A percentile compares a stretch with the other conserved stretches of the same genome.
phyloP scores from a whole-genome alignment of 2,329 filamentous ascomycete genomes.

The Mollisia scopiformis region DNA sequence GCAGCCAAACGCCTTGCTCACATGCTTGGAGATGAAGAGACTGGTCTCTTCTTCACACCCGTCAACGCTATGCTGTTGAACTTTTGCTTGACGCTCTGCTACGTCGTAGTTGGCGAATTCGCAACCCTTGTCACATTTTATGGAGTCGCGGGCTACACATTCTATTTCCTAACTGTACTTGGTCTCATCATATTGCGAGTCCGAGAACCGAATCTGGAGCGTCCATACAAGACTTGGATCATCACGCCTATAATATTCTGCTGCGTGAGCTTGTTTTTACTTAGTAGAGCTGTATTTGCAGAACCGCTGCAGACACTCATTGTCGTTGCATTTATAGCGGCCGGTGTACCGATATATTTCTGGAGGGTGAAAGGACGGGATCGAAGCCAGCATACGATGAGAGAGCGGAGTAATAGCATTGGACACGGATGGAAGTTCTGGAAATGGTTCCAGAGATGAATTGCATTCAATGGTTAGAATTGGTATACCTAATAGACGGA shows the following conservation, averaged over 20 bases:
- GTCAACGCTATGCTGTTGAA: slow-evolving; percentile 90
- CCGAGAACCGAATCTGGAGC: slow-evolving; percentile 81
- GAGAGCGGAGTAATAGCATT: slow-evolving; percentile 42
- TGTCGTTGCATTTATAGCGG: slow-evolving; percentile 82
- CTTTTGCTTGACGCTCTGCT: slow-evolving; percentile 69
- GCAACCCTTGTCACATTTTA: slow-evolving; percentile 93
- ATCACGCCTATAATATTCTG: slow-evolving; percentile 97
- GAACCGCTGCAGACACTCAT: slow-evolving; percentile 88
- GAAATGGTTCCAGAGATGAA: slow-evolving; percentile 37
- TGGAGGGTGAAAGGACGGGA: slow-evolving; percentile 77
- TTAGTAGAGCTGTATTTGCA: slow-evolving; percentile 86
- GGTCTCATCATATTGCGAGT: slow-evolving; percentile 91
- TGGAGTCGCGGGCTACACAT: slow-evolving; percentile 94
- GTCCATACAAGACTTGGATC: slow-evolving; percentile 96
- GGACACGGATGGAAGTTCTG: slow-evolving; percentile 64
- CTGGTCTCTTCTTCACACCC: slow-evolving; percentile 89
- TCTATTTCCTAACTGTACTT: slow-evolving; percentile 95
- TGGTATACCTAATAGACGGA: background rate
- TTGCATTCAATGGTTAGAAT: background rate
- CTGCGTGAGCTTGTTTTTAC: slow-evolving; percentile 91
- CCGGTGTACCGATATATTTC: slow-evolving; percentile 86
- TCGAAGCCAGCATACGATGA: slow-evolving; percentile 47
- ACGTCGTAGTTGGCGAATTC: slow-evolving; percentile 89
- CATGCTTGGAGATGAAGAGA: slow-evolving; percentile 75
- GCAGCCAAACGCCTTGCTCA: slow-evolving; percentile 59